Conservation (phyloP, 2,329 filamentous ascomycete species). For the Exophiala aquamarina region DNA sequence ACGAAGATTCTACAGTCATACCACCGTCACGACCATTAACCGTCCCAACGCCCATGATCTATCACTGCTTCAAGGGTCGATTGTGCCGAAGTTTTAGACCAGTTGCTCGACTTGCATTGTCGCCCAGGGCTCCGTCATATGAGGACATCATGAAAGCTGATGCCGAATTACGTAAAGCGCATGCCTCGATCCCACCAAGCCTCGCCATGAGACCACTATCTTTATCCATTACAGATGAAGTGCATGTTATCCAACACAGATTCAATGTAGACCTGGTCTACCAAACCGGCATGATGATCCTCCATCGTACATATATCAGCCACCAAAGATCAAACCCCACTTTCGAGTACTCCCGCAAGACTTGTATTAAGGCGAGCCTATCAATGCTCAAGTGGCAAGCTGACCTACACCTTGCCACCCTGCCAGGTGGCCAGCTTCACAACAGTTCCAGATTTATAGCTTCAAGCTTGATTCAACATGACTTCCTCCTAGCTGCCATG, state of each 20-base stretch:
- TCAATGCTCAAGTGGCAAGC: constrained; percentile 50
- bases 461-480: constrained; percentile 57
- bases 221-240: constrained; percentile 46
- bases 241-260: constrained; percentile 50
- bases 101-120: constrained; percentile 33
- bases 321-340: constrained; percentile 35
- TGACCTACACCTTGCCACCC: constrained; percentile 49
- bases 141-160: constrained; percentile 21
- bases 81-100: constrained; percentile 37
- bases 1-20: constrained; percentile 47
- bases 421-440: constrained; percentile 53
- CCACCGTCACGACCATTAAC: constrained; percentile 52
- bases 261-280: constrained; percentile 54
- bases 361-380: constrained; percentile 49
- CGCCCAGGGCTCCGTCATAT: constrained; percentile 24
- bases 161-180: constrained; percentile 19
- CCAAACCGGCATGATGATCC: constrained; percentile 50
- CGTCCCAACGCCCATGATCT: constrained; percentile 44
- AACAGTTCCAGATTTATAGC: constrained; percentile 56
- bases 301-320: constrained; percentile 54
- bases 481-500: constrained; percentile 62
- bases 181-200: constrained; percentile 18
- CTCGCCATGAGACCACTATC: constrained; percentile 5
- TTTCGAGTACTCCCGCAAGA: constrained; percentile 44
- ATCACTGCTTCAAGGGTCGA: constrained; percentile 36